phyloP scores from a whole-genome alignment of 768 basidiomycete genomes.

The Hypholoma sublateritium region DNA sequence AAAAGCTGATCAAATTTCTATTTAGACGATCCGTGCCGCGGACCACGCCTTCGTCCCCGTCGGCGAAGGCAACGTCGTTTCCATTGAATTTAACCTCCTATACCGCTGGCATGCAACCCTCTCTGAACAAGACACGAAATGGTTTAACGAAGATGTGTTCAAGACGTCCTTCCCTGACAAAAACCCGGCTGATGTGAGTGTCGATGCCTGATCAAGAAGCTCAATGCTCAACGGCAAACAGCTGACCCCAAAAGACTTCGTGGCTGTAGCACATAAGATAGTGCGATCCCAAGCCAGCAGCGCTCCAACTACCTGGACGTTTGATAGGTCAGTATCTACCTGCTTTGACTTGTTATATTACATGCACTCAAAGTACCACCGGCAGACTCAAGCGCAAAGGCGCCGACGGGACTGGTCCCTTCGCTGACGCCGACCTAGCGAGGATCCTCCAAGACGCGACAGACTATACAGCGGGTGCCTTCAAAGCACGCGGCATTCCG shows the following conservation, averaged over 20 bases:
- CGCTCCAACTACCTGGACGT: slow-evolving; percentile 53
- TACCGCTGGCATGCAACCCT: slow-evolving; percentile 70
- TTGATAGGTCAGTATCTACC: slow-evolving; percentile 41
- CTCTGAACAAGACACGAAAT: slow-evolving; percentile 51
- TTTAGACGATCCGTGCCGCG: slow-evolving; percentile 48
- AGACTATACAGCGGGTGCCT: slow-evolving; percentile 57
- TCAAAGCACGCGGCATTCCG: slow-evolving; percentile 69
- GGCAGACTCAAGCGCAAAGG: slow-evolving; percentile 45
- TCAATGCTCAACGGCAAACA: slow-evolving; percentile 9
- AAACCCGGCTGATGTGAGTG: slow-evolving; percentile 39
- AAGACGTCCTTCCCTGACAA: slow-evolving; percentile 37
- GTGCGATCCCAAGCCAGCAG: slow-evolving; percentile 18
- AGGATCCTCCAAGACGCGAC: slow-evolving; percentile 63
- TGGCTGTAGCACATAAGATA: slow-evolving; percentile 28
- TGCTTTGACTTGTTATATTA: not conserved
- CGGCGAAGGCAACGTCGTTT: slow-evolving; percentile 75
- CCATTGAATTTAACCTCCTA: slow-evolving; percentile 71
- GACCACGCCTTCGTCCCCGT: slow-evolving; percentile 55
- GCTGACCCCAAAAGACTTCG: slow-evolving; percentile 40
- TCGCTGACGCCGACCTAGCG: slow-evolving; percentile 64
- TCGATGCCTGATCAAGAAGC: not conserved
- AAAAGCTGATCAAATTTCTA: not conserved
- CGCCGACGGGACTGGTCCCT: slow-evolving; percentile 43
- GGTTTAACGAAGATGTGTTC: slow-evolving; percentile 50
- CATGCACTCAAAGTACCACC: not conserved